Evolutionary conservation across 371 early-diverging fungal species (phyloP).

Genomic region (Actinomortierella wolfii): DNA sequence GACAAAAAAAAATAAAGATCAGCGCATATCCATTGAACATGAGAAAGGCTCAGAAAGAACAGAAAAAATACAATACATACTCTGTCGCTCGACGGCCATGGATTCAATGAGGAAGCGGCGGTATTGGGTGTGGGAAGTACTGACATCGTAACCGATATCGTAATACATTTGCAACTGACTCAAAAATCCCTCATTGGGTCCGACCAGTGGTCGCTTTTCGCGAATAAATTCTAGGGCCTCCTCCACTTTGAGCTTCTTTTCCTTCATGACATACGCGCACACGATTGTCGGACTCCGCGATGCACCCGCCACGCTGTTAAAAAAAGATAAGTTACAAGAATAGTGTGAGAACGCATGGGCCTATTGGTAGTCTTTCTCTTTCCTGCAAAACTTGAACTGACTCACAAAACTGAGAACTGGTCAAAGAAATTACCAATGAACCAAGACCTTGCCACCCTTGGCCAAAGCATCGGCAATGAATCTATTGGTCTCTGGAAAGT

Average conservation of each 20-base stretch:
- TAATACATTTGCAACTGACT: slow-evolving; percentile 70
- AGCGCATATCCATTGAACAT: no score
- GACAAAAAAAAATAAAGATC: not conserved
- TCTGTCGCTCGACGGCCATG: slow-evolving; percentile 60
- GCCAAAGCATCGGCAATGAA: slow-evolving; percentile 63
- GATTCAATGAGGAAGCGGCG: slow-evolving; percentile 69
- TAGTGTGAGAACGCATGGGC: slow-evolving; percentile 12
- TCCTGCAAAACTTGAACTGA: no score
- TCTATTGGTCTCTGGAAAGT: slow-evolving; percentile 65
- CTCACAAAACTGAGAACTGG: no score
- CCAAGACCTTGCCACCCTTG: slow-evolving; percentile 59
- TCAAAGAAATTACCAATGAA: slow-evolving; percentile 82
- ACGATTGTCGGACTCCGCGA: slow-evolving; percentile 64
- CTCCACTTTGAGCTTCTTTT: slow-evolving; percentile 44
- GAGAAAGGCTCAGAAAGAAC: not conserved
- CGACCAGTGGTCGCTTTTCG: slow-evolving; percentile 56
- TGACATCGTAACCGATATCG: slow-evolving; percentile 62
- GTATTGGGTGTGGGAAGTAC: slow-evolving; percentile 62
- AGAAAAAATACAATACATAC: slow-evolving; percentile 28
- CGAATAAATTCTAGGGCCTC: slow-evolving; percentile 62
- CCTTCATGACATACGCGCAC: slow-evolving; percentile 75
- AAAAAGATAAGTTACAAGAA: not conserved
- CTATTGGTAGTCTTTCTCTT: no score
- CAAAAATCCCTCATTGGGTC: slow-evolving; percentile 79
- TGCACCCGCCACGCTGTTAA: slow-evolving; percentile 56